Evolutionary conservation across 805 yeast species (phyloP).

Genomic region (Kuraishia cidri): DNA sequence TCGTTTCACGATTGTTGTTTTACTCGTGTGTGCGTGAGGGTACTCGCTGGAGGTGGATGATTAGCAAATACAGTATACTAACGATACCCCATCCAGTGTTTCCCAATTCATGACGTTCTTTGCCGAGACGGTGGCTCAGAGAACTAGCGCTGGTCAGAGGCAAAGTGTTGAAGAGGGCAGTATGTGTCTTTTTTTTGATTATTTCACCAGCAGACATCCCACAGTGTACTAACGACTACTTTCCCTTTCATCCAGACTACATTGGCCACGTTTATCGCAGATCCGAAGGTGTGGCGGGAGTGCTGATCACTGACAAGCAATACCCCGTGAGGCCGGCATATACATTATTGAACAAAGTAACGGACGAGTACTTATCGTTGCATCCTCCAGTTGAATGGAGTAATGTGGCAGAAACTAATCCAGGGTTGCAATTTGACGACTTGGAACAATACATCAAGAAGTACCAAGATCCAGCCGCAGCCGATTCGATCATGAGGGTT

Average conservation of each 20-base stretch:
- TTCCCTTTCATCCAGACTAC: slow-evolving; percentile 30
- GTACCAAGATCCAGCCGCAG: slow-evolving; percentile 96
- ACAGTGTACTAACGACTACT: not conserved
- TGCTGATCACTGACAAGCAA: slow-evolving; percentile 86
- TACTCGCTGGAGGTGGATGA: too few species aligned
- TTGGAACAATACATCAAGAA: slow-evolving; percentile 65
- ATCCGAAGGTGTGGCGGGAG: slow-evolving; percentile 86
- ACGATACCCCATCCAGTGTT: slow-evolving; percentile 36
- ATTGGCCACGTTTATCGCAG: slow-evolving; percentile 89
- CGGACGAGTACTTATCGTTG: slow-evolving; percentile 82
- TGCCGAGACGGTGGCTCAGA: slow-evolving; percentile 79
- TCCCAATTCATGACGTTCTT: slow-evolving; percentile 94
- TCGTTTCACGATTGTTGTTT: too few species aligned
- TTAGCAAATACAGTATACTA: slow-evolving; percentile 1
- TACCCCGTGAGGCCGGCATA: slow-evolving; percentile 97
- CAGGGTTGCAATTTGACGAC: slow-evolving; percentile 43
- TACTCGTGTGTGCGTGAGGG: too few species aligned
- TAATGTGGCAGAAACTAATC: slow-evolving; percentile 31
- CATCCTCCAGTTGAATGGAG: slow-evolving; percentile 75
- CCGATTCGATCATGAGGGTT: slow-evolving; percentile 93
- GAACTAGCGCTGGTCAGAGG: slow-evolving; percentile 86
- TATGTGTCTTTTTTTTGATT: slow-evolving; percentile 8
- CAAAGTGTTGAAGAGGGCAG: slow-evolving; percentile 89
- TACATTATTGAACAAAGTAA: slow-evolving; percentile 79
- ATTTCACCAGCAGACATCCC: not conserved